Evolutionary conservation across 345 rosid genomes (phyloP).

Genomic region (Cardamine occulta): DNA sequence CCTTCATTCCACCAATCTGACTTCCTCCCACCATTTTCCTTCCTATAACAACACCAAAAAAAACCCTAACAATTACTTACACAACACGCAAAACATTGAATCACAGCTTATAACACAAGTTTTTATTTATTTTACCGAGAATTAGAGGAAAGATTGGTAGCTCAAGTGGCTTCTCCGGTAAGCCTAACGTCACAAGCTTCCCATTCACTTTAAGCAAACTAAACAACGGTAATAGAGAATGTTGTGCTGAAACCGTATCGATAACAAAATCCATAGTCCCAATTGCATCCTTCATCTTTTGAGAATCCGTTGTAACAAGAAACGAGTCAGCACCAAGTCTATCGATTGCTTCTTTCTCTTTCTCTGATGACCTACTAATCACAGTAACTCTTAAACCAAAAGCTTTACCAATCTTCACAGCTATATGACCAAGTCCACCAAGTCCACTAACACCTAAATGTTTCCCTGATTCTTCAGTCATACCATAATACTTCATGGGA

Average conservation of each 20-base stretch:
- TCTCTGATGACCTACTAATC: slow-evolving; percentile 63
- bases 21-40: slow-evolving; percentile 59
- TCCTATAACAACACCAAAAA: slow-evolving; percentile 38
- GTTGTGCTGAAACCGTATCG: slow-evolving; percentile 82
- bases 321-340: slow-evolving; percentile 44
- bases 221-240: slow-evolving; percentile 64
- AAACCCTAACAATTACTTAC: slow-evolving; percentile 12
- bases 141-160: slow-evolving; percentile 70
- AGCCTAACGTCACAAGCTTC: slow-evolving; percentile 70
- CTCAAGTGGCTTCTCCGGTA: slow-evolving; percentile 77
- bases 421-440: slow-evolving; percentile 93
- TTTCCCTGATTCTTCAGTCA: slow-evolving; percentile 72
- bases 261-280: slow-evolving; percentile 82
- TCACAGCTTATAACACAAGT: neutral
- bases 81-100: neutral
- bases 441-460: slow-evolving; percentile 81
- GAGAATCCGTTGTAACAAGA: slow-evolving; percentile 62
- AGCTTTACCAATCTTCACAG: slow-evolving; percentile 83
- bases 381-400: slow-evolving; percentile 87
- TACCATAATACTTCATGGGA: slow-evolving; percentile 65
- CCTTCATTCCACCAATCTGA: slow-evolving; percentile 55
- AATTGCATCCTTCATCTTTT: slow-evolving; percentile 66
- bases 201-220: slow-evolving; percentile 72
- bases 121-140: slow-evolving; percentile 65
- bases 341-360: slow-evolving; percentile 41